Base-by-base conservation (phyloP, 306 rosid genomes). In the Gillenia trifoliata region DNA sequence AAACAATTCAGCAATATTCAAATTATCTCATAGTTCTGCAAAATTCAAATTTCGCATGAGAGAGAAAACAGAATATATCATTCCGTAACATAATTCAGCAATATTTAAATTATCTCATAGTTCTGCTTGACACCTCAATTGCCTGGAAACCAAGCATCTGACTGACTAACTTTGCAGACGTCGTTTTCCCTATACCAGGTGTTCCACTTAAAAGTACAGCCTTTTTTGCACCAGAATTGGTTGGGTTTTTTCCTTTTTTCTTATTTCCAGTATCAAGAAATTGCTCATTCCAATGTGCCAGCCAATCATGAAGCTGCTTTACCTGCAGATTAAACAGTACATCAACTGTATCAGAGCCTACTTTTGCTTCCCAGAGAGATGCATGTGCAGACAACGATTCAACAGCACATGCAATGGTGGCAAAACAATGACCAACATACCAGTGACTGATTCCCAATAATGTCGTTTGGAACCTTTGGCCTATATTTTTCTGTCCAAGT, bases 161-260 rank as follows among this genome's bases (percentile, higher is more conserved):
- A 82, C 97, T 80, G 69, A 94, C 93, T 88, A 94, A 75, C 89
- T 88, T 92, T 71, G 99, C 99, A 45, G 99, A 88, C 2, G 97
- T 94, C 15, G 99, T 94, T 89, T 94, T 94, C 77, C 99, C 99
- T 68, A 94, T 92, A 65, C 99, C 99, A 73, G 99, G 97, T 52
- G 92, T 88, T 85, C 99, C 99, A 78, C 99, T 86, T 77, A 92
- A 81, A 57, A 94, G 85, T 38, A 92, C 89, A 65, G 97, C 97
- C 68, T 90, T 94, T 77, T 88, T 92, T 43, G 84, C 84, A 73
- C 72, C 77, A 38, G 93, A 74, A 74, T 88, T 96, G 75, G 70
- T 91, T 81, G 67, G 79, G 77, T 84, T 92, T 73, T 86, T 91
- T 6, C 93, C 96, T 66, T 75, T 81, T 76, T 82, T 90, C 77